Base-by-base conservation (phyloP, 495 filamentous ascomycete species). In the Massariosphaeria phaeospora region DNA sequence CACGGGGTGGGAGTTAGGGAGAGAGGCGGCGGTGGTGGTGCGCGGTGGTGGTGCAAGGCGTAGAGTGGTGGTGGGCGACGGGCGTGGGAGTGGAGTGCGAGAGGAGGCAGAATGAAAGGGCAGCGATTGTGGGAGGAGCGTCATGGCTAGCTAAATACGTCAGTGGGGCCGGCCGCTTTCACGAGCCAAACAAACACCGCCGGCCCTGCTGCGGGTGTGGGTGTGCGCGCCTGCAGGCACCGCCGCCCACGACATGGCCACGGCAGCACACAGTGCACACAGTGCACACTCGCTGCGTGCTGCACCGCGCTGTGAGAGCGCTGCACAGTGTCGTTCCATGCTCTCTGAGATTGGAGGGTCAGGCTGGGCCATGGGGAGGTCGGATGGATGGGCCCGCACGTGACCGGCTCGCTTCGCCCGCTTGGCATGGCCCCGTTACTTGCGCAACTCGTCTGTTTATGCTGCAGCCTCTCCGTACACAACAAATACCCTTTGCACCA, bases 91-190 rank as follows among this genome's bases (percentile, higher is more conserved):
- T 47, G 36, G 48, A 43, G 48, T 30, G 23, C 20, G 48, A 52
- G 30, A 36, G 47, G 31, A 48, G 41, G 36, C 23, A 12, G 25
- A 40, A 40, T 40, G 17, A 40, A 40, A 23, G 27, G 17, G 12
- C 18, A 21, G 11, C 23, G 52, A 58, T 58, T 56, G 52, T 56
- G 52, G 25, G 51, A 47, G 36, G 38, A 49, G 57, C 50, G 51
- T 61, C 50, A 61, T 55, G 50, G 57, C 49, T 55, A 49, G 51
- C 49, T 55, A 49, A 55, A 55, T 55, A 55, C 57, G 55, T 58
- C 55, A 58, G 55, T 44, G 26, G n/a, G n/a, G n/a, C n/a, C n/a
- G n/a, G n/a, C n/a, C n/a, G 21, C 54, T 58, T 58, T 58, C 55
- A 58, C 55, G 27, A 58, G 55, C 55, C 47, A 40, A 41, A 51